Base-by-base conservation (phyloP, 148 eudicot genomes). In the Rhododendron griersonianum region DNA sequence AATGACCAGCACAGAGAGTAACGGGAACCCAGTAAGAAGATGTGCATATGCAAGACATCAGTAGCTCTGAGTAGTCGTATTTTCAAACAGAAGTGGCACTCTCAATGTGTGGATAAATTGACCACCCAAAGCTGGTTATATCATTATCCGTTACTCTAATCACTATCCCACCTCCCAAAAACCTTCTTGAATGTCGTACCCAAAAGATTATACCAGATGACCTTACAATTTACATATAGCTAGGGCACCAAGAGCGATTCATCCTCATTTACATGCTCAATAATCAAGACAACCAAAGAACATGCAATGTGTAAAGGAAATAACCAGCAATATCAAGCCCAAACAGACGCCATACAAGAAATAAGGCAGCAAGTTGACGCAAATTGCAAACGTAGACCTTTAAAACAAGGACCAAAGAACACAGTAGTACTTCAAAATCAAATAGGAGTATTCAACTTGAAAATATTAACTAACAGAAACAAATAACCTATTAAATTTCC, bases 101-200 rank as follows among this genome's bases (percentile, higher is more conserved):
- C 69, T 81, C n/a, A 55, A 81, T 81, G 84, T 57, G 59, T 18
- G 84, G 84, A 81, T 55, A 53, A 13, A 33, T 14, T 15, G 6
- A 48, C 73, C 3, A 30, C 28, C 44, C 37, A 48, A 81, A 28
- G 9, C 39, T 55, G 61, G 6, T 19, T 81, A 51, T 15, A 11
- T 15, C 57, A 15, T 19, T 41, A 41, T 16, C 21, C n/a, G 15
- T 15, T 2, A 6, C 10, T 14, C 59, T 8, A 0, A 21, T 19
- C 71, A 28, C 19, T 6, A n/a, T 81, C 73, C 30, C 71, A 57
- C 15, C 18, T 35, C 37, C 39, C 30, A 74, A 78, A 51, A 44
- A 84, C 16, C 55, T 65, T 61, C 47, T n/a, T 6, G 41, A 79
- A 4, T 0, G 45, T 25, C 41, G 2, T 67, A 47, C 47, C 81